A percentile compares a stretch with the other conserved stretches of the same genome.
Evolutionary conservation across 352 stramenopile genomes (phyloP).

Genomic region (Phytophthora podocarpi): DNA sequence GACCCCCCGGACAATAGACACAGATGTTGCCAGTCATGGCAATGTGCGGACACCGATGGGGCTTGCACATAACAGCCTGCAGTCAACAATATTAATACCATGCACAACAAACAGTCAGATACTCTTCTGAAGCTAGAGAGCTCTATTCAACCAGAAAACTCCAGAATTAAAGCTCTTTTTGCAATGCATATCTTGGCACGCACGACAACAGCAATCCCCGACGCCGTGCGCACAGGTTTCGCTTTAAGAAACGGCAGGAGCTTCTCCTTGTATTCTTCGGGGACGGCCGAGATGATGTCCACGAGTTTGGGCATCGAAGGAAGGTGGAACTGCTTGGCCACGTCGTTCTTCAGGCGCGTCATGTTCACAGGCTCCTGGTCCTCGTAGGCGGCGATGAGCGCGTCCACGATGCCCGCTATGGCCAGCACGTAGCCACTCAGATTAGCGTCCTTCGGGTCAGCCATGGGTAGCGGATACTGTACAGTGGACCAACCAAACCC

Average conservation of each 20-base stretch:
- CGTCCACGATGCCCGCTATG: conserved; percentile 92
- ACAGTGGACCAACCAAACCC: no score
- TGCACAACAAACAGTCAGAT: neutral
- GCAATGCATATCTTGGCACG: neutral
- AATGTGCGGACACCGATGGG: conserved; percentile 97
- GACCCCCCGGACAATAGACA: conserved; percentile 96
- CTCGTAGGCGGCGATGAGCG: conserved; percentile 92
- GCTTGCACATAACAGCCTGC: conserved; percentile 96
- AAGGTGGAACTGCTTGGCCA: conserved; percentile 91
- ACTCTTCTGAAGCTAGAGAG: neutral
- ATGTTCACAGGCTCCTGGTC: conserved; percentile 92
- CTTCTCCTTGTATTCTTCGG: conserved; percentile 91
- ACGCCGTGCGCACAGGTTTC: conserved; percentile 95
- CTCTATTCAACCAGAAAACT: conserved; percentile 3
- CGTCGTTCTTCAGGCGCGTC: conserved; percentile 92
- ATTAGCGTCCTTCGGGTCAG: neutral
- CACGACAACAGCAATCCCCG: conserved; percentile 95
- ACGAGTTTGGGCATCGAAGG: conserved; percentile 94
- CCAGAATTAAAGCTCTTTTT: neutral
- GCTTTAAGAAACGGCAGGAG: conserved; percentile 94
- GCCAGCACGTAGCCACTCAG: conserved; percentile 74
- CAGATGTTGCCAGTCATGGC: conserved; percentile 97
- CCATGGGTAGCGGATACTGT: no score
- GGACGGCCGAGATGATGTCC: conserved; percentile 96
- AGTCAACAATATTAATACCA: neutral